Evolutionary conservation across 495 filamentous ascomycete genomes (phyloP).

Genomic region (Trichoderma gamsii): DNA sequence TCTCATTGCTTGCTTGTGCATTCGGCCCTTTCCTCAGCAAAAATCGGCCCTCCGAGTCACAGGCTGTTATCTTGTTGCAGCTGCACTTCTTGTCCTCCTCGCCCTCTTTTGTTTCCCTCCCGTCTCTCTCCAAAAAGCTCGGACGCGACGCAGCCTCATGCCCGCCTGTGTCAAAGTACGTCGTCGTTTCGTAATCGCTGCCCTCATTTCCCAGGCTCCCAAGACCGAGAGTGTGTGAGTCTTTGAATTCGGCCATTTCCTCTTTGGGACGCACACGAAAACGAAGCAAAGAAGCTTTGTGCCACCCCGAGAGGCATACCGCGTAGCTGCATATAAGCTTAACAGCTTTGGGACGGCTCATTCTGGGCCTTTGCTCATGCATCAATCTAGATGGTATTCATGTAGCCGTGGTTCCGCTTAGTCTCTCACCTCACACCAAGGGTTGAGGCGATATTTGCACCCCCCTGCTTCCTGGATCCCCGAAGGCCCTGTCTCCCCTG

Average conservation of each 20-base stretch:
- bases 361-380: background rate
- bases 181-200: constrained; percentile 6
- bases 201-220: background rate
- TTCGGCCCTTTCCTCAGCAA: constrained; percentile 2
- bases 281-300: constrained; percentile 6
- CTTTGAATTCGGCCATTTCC: constrained; percentile 2
- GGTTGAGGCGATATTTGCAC: background rate
- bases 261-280: constrained; percentile 6
- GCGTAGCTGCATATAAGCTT: background rate
- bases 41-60: background rate
- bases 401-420: background rate
- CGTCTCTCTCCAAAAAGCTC: background rate
- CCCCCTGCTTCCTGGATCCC: background rate
- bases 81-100: background rate
- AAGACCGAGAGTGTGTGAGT: background rate
- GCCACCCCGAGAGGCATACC: background rate
- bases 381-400: constrained; percentile 3
- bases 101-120: background rate
- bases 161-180: background rate
- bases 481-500: constrained; percentile 12
- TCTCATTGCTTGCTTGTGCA: background rate
- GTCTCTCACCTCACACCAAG: background rate
- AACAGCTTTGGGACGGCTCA: background rate
- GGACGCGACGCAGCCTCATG: background rate
- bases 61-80: background rate